Evolutionary conservation across 2,329 filamentous ascomycete species (phyloP).

Genomic region (Sporothrix phasma): DNA sequence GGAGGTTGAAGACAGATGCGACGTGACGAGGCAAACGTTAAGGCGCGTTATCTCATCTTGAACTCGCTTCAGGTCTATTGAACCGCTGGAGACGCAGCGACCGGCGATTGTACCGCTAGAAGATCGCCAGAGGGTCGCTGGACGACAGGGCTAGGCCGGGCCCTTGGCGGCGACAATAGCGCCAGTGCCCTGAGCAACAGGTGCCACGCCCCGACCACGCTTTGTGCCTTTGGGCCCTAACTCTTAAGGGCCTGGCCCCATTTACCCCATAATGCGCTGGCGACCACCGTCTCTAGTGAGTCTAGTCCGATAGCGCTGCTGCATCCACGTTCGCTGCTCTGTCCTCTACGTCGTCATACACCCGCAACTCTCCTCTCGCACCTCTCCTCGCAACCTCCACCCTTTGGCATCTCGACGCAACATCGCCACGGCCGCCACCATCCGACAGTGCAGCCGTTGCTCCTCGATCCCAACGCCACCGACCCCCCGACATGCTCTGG

Average conservation of each 20-base stretch:
- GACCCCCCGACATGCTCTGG: constrained; percentile 28
- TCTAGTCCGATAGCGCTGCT: not conserved
- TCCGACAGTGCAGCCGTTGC: not conserved
- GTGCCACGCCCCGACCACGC: not conserved
- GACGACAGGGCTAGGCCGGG: not conserved
- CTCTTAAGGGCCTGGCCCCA: too few species aligned
- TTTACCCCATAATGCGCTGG: not conserved
- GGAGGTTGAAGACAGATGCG: not conserved
- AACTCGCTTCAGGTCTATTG: not conserved
- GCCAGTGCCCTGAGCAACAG: not conserved
- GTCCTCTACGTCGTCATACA: too few species aligned
- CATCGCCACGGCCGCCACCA: not conserved
- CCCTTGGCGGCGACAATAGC: not conserved
- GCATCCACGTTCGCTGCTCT: not conserved
- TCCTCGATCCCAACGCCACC: too few species aligned
- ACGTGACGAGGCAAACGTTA: not conserved
- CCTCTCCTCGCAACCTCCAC: not conserved
- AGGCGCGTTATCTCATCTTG: not conserved
- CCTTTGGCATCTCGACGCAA: not conserved
- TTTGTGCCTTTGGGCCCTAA: too few species aligned
- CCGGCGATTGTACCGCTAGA: not conserved
- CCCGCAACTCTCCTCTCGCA: not conserved
- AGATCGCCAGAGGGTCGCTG: not conserved
- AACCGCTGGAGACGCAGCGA: not conserved
- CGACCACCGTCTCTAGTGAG: not conserved